Evolutionary conservation across 805 yeast species (phyloP), one percentile per base, ranked within the genome.

Genomic region (Nakazawaea wyomingensis): DNA sequence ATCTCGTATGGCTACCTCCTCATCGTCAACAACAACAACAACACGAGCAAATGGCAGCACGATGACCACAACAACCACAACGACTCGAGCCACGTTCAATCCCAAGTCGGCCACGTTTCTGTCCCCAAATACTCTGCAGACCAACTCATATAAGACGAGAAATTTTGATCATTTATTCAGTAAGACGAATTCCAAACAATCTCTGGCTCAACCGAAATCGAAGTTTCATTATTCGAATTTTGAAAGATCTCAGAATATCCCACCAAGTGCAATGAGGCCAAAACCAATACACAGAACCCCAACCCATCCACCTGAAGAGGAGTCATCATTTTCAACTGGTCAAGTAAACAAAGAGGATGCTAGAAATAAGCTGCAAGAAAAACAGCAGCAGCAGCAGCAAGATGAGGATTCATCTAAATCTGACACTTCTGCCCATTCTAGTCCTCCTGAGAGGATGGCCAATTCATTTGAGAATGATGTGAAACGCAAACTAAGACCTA

Each of bases 251-350:
- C 28, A 28, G 16, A 9, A 13, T 20, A 11, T 32, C 20, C 21
- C 34, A 5, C 29, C 34, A 21, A 20, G n/a, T 1, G 27, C 30
- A 4, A 13, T 27, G 16, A 34, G 31, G 19, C 21, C 18, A 19
- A 32, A 30, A 14, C 37, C 14, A 48, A 39, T 29, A 9, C 48
- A 11, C 57, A 56, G 3, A 47, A 53, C 4, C 39, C 45, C 32
- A 29, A n/a, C 27, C 27, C 27, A 11, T 24, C 8, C 27, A n/a
- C n/a, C n/a, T n/a, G n/a, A n/a, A n/a, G n/a, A n/a, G n/a, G n/a
- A n/a, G n/a, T n/a, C n/a, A n/a, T n/a, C n/a, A n/a, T n/a, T n/a
- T n/a, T n/a, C n/a, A n/a, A n/a, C n/a, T n/a, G n/a, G n/a, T n/a
- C n/a, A n/a, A n/a, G n/a, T n/a, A n/a, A n/a, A n/a, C n/a, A n/a